Base-by-base conservation (phyloP, 495 filamentous ascomycete genomes). In the Penicillium parvum region DNA sequence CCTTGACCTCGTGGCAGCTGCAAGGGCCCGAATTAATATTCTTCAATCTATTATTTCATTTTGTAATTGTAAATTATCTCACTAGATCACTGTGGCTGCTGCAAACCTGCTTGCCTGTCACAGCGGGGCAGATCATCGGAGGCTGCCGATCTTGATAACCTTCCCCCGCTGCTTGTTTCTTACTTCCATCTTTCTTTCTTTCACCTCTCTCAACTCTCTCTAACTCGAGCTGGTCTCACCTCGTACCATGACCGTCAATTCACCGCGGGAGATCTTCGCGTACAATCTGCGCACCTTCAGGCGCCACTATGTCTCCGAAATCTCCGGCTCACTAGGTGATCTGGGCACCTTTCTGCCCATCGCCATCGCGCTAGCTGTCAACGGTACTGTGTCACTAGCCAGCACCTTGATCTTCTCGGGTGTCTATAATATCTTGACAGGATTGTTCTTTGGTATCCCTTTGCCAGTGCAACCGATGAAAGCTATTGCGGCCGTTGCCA, bases 391-490 rank as follows among this genome's bases (percentile, higher is more conserved):
- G 47, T 84, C 84, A 22, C 78, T 97, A 0, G 77, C 87, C 21
- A 81, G 83, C 35, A 96, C 91, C 0, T 75, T 97, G 1, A 76
- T 96, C 4, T 94, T 96, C 61, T 85, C 86, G 0, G 91, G 91
- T 1, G 47, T 90, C 5, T 89, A 82, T 53, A 97, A 97, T 53
- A 79, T 97, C 37, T 43, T 82, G 4, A 95, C 88, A 0, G 91
- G 91, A 7, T 55, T 83, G 3, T 58, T 81, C 21, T 97, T 95
- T 55, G 90, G 90, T 7, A 82, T 96, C 16, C 89, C 89, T 0
- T 60, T 95, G 0, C 89, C 89, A 0, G 87, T 95, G 0, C 87
- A 91, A 63, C 87, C 87, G 8, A 88, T 92, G 85, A 89, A 94
- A 69, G 90, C 90, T 12, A 90, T 97, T 45, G 90, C 89, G 27